Evolutionary conservation across 2,329 filamentous ascomycete genomes (phyloP).

Genomic region (Cladosporium sp.): DNA sequence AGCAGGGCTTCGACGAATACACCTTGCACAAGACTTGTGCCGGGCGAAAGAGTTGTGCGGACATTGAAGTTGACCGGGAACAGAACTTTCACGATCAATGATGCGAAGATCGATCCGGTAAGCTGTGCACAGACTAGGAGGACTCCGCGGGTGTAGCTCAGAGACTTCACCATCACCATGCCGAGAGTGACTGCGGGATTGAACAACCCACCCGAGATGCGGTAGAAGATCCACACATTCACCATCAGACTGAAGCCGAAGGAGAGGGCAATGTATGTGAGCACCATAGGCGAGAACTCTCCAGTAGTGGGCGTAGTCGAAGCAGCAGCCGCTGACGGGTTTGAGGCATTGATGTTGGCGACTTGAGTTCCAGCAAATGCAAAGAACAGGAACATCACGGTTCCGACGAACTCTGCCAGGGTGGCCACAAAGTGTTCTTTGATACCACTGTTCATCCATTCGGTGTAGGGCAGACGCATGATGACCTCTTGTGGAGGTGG

Average conservation of each 20-base stretch:
- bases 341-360: constrained; percentile 46
- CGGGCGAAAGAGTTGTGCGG: constrained; percentile 56
- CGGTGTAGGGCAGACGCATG: constrained; percentile 35
- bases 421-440: constrained; percentile 31
- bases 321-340: constrained; percentile 14
- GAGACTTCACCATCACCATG: constrained; percentile 59
- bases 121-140: constrained; percentile 60
- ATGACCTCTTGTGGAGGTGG: constrained; percentile 30
- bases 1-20: constrained; percentile 69
- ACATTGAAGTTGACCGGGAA: constrained; percentile 60
- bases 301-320: constrained; percentile 20
- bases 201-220: constrained; percentile 34
- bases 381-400: constrained; percentile 53
- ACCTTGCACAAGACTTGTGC: constrained; percentile 56
- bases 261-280: constrained; percentile 35
- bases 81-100: constrained; percentile 57
- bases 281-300: constrained; percentile 27
- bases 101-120: constrained; percentile 59
- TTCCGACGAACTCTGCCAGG: constrained; percentile 55
- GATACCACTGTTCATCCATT: constrained; percentile 34
- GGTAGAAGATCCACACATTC: constrained; percentile 39
- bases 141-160: constrained; percentile 54
- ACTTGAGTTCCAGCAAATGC: constrained; percentile 50
- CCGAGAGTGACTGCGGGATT: constrained; percentile 54
- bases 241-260: constrained; percentile 40